Percentiles rank a stretch among this genome's conserved stretches.
Conservation (phyloP, 371 early-diverging fungal species). For the Gilbertella persicaria region DNA sequence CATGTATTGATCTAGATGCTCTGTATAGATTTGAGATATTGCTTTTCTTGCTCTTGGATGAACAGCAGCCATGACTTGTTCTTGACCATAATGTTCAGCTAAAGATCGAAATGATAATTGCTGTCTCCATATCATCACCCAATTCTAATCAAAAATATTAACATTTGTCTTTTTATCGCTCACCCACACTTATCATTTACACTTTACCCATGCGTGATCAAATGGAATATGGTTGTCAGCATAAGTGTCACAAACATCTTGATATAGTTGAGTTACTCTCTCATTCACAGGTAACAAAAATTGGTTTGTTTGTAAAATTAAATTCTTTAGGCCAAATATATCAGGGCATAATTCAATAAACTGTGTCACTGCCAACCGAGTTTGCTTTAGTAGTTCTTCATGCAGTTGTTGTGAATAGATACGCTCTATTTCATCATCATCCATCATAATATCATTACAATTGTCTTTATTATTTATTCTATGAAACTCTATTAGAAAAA, state of each 20-base stretch:
- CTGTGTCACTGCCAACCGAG: conserved; percentile 31
- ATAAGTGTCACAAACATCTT: conserved; percentile 41
- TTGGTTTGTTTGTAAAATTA: conserved; percentile 27
- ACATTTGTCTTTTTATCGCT: not conserved
- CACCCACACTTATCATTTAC: not conserved
- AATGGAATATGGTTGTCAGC: conserved; percentile 32
- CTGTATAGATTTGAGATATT: conserved; percentile 36
- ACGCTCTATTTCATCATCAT: conserved; percentile 24
- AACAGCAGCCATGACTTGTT: conserved; percentile 28
- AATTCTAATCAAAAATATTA: conserved; percentile 29
- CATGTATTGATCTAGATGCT: conserved; percentile 41
- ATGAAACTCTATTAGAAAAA: no score
- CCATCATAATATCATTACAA: no score
- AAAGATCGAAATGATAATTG: conserved; percentile 38
- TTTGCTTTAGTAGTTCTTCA: conserved; percentile 35
- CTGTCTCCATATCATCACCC: conserved; percentile 46
- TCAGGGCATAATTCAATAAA: conserved; percentile 39
- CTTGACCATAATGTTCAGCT: conserved; percentile 36
- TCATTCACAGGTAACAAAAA: conserved; percentile 26
- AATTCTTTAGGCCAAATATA: conserved; percentile 41
- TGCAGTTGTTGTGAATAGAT: conserved; percentile 33
- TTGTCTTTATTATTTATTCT: no score
- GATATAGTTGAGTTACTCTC: conserved; percentile 32
- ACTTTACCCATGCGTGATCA: conserved; percentile 48
- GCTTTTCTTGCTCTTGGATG: conserved; percentile 45